A percentile compares a stretch with the other conserved stretches of the same genome.
Conservation (phyloP, 2,329 filamentous ascomycete genomes). For the Xylariaceae sp. region DNA sequence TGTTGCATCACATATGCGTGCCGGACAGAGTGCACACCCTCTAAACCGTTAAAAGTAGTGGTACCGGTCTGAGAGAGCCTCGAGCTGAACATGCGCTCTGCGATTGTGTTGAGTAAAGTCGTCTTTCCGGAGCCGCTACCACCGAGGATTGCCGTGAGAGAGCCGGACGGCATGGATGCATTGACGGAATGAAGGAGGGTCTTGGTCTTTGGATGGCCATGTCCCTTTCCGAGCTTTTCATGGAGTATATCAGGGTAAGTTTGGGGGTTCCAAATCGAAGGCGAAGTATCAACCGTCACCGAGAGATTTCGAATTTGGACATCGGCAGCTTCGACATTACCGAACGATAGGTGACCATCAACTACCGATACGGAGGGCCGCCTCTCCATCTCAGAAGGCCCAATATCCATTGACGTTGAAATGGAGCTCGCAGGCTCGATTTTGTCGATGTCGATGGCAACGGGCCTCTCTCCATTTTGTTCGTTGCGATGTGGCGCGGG, state of each 20-base stretch:
- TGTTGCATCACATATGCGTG: constrained; percentile 77
- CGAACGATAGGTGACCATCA: constrained; percentile 27
- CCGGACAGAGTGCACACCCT: constrained; percentile 56
- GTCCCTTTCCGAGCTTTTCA: constrained; percentile 37
- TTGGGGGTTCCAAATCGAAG: constrained; percentile 52
- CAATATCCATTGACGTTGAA: constrained; percentile 22
- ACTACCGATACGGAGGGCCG: constrained; percentile 13
- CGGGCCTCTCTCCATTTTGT: constrained; percentile 6
- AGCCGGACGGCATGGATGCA: constrained; percentile 66
- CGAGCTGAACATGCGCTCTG: constrained; percentile 65
- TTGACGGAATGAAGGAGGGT: constrained; percentile 64
- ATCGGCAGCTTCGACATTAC: constrained; percentile 49
- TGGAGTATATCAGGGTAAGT: constrained; percentile 49
- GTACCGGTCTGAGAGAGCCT: constrained; percentile 55
- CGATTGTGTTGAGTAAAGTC: constrained; percentile 70
- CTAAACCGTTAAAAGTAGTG: constrained; percentile 63
- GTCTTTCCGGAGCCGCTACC: constrained; percentile 76
- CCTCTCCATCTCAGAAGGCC: constrained; percentile 7
- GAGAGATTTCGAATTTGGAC: constrained; percentile 50
- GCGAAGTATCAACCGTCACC: constrained; percentile 61
- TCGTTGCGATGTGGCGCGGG: neutral
- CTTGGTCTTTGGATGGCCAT: constrained; percentile 43
- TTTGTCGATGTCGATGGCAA: constrained; percentile 12
- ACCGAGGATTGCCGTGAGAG: constrained; percentile 74
- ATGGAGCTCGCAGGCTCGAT: constrained; percentile 19